Evolutionary conservation across 192 early-diverging fungal species (phyloP), one percentile per base, ranked within the genome.

Genomic region (Spinellus fusiger): DNA sequence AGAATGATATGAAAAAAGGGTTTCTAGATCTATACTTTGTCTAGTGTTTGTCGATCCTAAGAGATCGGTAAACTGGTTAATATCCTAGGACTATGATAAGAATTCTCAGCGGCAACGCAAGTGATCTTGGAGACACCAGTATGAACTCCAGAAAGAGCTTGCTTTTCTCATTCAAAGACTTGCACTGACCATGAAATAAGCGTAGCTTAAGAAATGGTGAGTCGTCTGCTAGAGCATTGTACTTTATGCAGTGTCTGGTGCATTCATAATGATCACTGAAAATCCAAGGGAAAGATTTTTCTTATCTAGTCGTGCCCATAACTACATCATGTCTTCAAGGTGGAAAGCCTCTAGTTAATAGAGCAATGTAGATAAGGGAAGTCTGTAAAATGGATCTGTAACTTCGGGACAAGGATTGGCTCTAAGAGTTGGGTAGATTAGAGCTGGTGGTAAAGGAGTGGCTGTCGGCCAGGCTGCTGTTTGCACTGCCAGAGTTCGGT

Each of bases 361-460:
- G 85, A 89, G 83, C 73, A 89, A 88, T 83, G 84, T 85, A 88
- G 84, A 78, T 88, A 88, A 84, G 84, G 79, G 82, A 88, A 87
- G 84, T 89, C 83, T 83, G 85, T 85, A 88, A 87, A 88, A 78
- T 85, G 81, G 81, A 88, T 88, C 82, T 78, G 81, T 88, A 88
- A 88, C 86, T 86, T 87, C 75, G 84, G 81, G 80, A 88, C 69
- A 88, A 83, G 85, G 82, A 88, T 87, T 88, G 85, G 83, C 86
- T 88, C 82, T 86, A 85, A 87, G 85, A 80, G 79, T 81, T 85
- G 85, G 81, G 81, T 47, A 57, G 56, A 40, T 46, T 46, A 46
- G 56, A 40, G 46, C 56, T 31, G 27, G 26, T 13, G 26, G 56
- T 46, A 57, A n/a, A n/a, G n/a, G n/a, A n/a, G n/a, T n/a, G n/a